Conservation (phyloP, 768 basidiomycete genomes). For the Pisolithus marmoratus region DNA sequence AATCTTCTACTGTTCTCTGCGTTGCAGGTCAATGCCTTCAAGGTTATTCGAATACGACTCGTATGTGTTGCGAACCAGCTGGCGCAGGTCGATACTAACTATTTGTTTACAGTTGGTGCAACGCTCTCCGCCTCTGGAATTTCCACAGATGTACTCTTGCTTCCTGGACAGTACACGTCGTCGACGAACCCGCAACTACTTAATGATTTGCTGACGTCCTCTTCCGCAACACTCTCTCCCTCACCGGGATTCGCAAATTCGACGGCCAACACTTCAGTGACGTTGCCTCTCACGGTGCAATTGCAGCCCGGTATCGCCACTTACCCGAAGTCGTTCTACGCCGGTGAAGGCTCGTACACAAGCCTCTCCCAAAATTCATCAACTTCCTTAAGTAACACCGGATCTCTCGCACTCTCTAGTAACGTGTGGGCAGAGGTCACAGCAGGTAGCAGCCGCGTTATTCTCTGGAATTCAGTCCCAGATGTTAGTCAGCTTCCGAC, state of each 20-base stretch:
- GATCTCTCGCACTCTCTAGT: constrained; percentile 62
- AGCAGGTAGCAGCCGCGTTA: constrained; percentile 51
- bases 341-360: constrained; percentile 58
- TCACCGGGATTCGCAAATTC: constrained; percentile 62
- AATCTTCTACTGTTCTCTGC: constrained; percentile 62
- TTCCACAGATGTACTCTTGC: constrained; percentile 51
- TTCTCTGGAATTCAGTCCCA: constrained; percentile 77
- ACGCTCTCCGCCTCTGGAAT: constrained; percentile 52
- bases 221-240: constrained; percentile 51
- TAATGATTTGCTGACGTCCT: constrained; percentile 59
- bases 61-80: constrained; percentile 34
- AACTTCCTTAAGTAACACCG: constrained; percentile 41
- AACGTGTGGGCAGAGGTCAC: constrained; percentile 66
- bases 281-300: constrained; percentile 63
- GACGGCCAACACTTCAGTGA: constrained; percentile 36
- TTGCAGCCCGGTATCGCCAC: constrained; percentile 62
- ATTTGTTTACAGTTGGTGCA: constrained; percentile 53
- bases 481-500: constrained; percentile 66
- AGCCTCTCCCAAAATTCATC: constrained; percentile 45
- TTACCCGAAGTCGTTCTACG: constrained; percentile 59
- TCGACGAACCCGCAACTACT: constrained; percentile 69
- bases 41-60: constrained; percentile 67
- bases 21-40: constrained; percentile 87
- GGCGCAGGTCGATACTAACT: constrained; percentile 9
- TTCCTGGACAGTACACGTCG: constrained; percentile 73